phyloP scores from a whole-genome alignment of 1,139 yeast genomes.

The Hemisphaericaspora lyxosophila region DNA sequence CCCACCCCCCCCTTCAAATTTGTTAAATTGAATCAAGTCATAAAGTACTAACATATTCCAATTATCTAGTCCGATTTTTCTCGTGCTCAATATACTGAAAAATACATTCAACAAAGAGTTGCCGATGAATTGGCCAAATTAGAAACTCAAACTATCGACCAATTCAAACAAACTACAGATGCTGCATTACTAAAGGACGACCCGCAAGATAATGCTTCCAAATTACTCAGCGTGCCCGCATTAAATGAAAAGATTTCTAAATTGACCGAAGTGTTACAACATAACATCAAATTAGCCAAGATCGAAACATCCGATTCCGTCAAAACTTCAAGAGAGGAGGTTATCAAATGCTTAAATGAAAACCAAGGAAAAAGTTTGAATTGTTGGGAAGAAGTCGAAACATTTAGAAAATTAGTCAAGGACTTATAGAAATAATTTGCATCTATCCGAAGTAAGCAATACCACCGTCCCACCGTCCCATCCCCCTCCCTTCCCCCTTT shows the following conservation, averaged over 20 bases:
- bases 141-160: conserved; percentile 57
- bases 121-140: conserved; percentile 61
- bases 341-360: conserved; percentile 63
- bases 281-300: conserved; percentile 47
- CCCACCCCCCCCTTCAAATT: too few species aligned
- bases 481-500: not conserved
- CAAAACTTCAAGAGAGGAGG: conserved; percentile 51
- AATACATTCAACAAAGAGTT: conserved; percentile 75
- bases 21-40: too few species aligned
- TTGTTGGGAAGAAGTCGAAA: conserved; percentile 84
- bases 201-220: conserved; percentile 15
- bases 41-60: conserved; percentile 25
- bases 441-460: too few species aligned
- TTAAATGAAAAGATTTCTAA: conserved; percentile 41
- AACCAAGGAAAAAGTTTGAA: conserved; percentile 76
- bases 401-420: conserved; percentile 57
- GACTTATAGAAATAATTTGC: too few species aligned
- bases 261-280: conserved; percentile 47
- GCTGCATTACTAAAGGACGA: conserved; percentile 37
- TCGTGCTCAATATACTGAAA: conserved; percentile 76
- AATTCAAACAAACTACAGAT: conserved; percentile 54
- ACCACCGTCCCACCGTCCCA: not conserved
- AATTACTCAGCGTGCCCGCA: conserved; percentile 26
- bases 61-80: conserved; percentile 64
- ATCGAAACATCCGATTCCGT: conserved; percentile 33